These are phyloP conservation scores for Dictyostelium citrinum DNA, from an alignment of 78 protist genomes.

Conservation along the genomic window DNA sequence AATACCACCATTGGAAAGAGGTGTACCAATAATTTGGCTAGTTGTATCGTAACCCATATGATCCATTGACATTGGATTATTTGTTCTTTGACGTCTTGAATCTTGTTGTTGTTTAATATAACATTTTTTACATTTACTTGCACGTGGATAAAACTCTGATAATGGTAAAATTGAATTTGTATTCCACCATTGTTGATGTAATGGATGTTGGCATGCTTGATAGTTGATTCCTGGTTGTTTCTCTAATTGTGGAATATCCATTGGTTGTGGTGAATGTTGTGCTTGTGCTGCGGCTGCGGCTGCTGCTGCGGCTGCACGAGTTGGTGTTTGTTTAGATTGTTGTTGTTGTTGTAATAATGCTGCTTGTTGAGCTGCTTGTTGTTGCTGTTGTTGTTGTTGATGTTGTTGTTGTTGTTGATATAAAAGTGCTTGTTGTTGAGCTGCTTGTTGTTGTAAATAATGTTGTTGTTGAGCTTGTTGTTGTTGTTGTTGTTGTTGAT, in stretches of 20 bases:
- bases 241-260: background rate
- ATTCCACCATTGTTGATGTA: slow-evolving; percentile 64
- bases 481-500: background rate
- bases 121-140: slow-evolving; percentile 51
- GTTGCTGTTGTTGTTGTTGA: background rate
- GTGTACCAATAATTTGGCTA: background rate
- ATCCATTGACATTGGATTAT: background rate
- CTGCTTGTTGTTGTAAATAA: background rate
- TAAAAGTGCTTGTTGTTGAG: background rate
- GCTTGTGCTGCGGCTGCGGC: background rate
- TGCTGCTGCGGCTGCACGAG: background rate
- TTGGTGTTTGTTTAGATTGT: background rate
- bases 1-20: background rate
- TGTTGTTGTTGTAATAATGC: background rate
- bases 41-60: background rate
- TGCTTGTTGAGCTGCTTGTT: background rate
- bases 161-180: slow-evolving; percentile 36
- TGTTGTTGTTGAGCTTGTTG: background rate
- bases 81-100: slow-evolving; percentile 6
- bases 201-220: slow-evolving; percentile 35
- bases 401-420: background rate
- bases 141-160: slow-evolving; percentile 51
- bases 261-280: background rate
- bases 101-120: slow-evolving; percentile 69
- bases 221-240: background rate